phyloP scores from a whole-genome alignment of 192 early-diverging fungal species.

The Coemansia sp. region DNA sequence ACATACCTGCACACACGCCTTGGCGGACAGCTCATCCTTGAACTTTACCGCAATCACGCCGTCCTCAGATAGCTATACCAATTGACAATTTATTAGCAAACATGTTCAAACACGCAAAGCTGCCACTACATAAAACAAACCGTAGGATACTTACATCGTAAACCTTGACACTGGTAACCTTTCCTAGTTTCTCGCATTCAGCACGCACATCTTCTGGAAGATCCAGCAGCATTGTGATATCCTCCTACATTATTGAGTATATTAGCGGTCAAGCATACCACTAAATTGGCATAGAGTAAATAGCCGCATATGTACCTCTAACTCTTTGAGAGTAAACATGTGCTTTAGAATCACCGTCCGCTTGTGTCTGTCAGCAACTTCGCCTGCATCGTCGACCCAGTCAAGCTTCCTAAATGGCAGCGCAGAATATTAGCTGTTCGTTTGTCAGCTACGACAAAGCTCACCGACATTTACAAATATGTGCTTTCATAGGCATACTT shows the following conservation, averaged over 20 bases:
- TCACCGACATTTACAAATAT: no score
- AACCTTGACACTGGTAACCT: constrained; percentile 90
- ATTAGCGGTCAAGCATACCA: not conserved
- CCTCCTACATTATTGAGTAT: constrained; percentile 56
- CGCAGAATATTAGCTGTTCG: not conserved
- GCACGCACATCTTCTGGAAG: constrained; percentile 90
- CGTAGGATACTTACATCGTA: constrained; percentile 75
- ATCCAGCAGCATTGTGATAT: constrained; percentile 84
- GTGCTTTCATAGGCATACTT: not conserved
- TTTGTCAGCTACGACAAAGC: not conserved
- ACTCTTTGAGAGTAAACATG: constrained; percentile 89
- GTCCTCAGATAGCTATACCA: constrained; percentile 65
- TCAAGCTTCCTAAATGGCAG: constrained; percentile 63
- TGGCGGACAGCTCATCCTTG: constrained; percentile 74
- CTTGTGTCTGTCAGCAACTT: constrained; percentile 70
- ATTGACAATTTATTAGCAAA: not conserved
- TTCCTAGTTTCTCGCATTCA: constrained; percentile 92
- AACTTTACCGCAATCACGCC: constrained; percentile 90
- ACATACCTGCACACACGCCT: constrained; percentile 80
- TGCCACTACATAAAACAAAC: not conserved
- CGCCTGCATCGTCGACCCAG: constrained; percentile 81
- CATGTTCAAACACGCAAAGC: not conserved
- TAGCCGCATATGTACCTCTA: constrained; percentile 65
- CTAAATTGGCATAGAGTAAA: not conserved
- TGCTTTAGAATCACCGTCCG: constrained; percentile 90